Conservation (phyloP, 345 rosid species). For the Kandelia obovata region DNA sequence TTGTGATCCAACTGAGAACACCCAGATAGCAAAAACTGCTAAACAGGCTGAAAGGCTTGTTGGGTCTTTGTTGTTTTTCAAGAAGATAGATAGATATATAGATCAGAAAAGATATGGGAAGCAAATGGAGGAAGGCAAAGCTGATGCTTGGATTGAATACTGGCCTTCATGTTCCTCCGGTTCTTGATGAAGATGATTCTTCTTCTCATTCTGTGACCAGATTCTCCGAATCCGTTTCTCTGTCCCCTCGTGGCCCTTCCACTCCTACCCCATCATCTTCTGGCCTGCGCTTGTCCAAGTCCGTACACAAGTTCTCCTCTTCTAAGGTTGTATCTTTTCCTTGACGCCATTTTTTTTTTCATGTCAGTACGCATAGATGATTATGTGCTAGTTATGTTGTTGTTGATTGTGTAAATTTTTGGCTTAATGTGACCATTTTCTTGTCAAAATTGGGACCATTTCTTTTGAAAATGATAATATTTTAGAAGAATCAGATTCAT, state of each 20-base stretch:
- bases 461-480: background rate
- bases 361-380: background rate
- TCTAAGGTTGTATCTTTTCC: slow-evolving; percentile 44
- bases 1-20: background rate
- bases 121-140: slow-evolving; percentile 85
- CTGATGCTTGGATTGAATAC: slow-evolving; percentile 62
- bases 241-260: slow-evolving; percentile 33
- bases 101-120: slow-evolving; percentile 50
- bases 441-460: background rate
- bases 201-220: slow-evolving; percentile 27
- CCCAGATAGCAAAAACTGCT: background rate
- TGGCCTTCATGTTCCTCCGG: slow-evolving; percentile 67
- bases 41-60: background rate
- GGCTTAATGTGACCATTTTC: background rate
- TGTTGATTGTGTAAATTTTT: background rate
- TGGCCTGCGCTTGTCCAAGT: slow-evolving; percentile 53
- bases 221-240: slow-evolving; percentile 39
- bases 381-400: background rate
- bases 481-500: too few species aligned
- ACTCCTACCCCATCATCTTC: slow-evolving; percentile 73
- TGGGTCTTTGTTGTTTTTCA: too few species aligned
- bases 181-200: slow-evolving; percentile 9
- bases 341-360: background rate
- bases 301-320: slow-evolving; percentile 39
- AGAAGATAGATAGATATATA: background rate